Evolutionary conservation across 2,329 filamentous ascomycete species (phyloP).

Genomic region (Colletotrichum gigasporum): DNA sequence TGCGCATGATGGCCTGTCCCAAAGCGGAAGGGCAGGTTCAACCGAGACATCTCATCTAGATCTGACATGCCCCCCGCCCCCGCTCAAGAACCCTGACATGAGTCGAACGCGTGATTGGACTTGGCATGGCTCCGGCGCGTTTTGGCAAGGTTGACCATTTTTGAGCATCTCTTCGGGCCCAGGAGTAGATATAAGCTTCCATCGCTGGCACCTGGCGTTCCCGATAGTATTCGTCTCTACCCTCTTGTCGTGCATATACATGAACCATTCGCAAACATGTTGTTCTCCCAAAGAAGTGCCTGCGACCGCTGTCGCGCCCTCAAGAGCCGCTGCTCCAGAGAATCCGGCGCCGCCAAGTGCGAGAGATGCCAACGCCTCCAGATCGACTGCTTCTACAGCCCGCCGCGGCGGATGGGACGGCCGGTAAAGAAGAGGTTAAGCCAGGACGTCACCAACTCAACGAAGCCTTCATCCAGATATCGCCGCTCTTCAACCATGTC

Average conservation of each 20-base stretch:
- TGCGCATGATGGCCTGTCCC: conserved; percentile 19
- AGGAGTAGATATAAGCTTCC: conserved; percentile 20
- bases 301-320: conserved; percentile 31
- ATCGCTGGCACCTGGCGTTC: not conserved
- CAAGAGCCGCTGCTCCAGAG: conserved; percentile 27
- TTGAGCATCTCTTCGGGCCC: not conserved
- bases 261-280: conserved; percentile 7
- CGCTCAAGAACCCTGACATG: conserved; percentile 16
- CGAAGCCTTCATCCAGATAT: not conserved
- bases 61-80: conserved; percentile 20
- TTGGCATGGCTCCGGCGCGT: not conserved
- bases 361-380: conserved; percentile 28
- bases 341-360: conserved; percentile 20
- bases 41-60: conserved; percentile 27
- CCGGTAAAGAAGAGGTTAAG: conserved; percentile 26
- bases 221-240: not conserved
- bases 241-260: not conserved
- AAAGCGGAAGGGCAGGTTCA: conserved; percentile 1
- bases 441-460: not conserved
- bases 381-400: conserved; percentile 30
- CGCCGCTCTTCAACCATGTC: conserved; percentile 21
- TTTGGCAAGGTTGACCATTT: conserved; percentile 12
- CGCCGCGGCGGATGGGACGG: conserved; percentile 22
- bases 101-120: conserved; percentile 11
- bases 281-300: conserved; percentile 31